Evolutionary conservation across 148 eudicot genomes (phyloP), one percentile per base, ranked within the genome.

Genomic region (Arctostaphylos glauca): DNA sequence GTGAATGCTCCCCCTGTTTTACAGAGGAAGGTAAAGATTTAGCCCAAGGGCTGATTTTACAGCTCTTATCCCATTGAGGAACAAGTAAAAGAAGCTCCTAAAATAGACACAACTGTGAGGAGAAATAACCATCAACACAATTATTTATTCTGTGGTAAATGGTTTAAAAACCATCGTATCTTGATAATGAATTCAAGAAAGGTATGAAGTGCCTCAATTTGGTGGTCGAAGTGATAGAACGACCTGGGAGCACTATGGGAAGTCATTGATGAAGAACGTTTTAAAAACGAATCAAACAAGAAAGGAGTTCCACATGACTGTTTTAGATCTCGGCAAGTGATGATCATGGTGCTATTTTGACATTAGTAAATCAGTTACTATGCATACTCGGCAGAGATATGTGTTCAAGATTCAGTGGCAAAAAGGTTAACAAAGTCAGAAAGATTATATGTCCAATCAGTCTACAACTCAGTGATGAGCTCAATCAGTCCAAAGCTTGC

Each of bases 1-100:
- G 72, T 81, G 58, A 52, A 83, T n/a, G 43, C 10, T 84, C 85
- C 79, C 86, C 90, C 94, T 92, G 87, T 64, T 78, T 58, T 79
- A 49, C 53, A 60, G 68, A 79, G 19, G 41, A 81, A 72, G 75
- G 76, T 3, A 72, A 31, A 54, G n/a, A 64, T 6, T 44, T 44
- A 58, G 46, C 25, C 71, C 46, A 48, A 38, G 12, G 18, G 48
- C 50, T 74, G 16, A 13, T 80, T 50, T 38, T n/a, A 60, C 7
- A 41, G 59, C 48, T 49, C 48, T 25, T 31, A 19, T 19, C 23
- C 41, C 43, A 74, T 4, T 46, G n/a, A 59, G n/a, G 38, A 75
- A 58, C n/a, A 31, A 74, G 50, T 9, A 73, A 47, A 12, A 38
- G 23, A 76, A 66, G n/a, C 21, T 12, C 15, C 38, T 4, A 14